Percentiles rank a stretch among this genome's conserved stretches.
Conservation (phyloP, 2,329 filamentous ascomycete species). For the Penicillium verrucosum region DNA sequence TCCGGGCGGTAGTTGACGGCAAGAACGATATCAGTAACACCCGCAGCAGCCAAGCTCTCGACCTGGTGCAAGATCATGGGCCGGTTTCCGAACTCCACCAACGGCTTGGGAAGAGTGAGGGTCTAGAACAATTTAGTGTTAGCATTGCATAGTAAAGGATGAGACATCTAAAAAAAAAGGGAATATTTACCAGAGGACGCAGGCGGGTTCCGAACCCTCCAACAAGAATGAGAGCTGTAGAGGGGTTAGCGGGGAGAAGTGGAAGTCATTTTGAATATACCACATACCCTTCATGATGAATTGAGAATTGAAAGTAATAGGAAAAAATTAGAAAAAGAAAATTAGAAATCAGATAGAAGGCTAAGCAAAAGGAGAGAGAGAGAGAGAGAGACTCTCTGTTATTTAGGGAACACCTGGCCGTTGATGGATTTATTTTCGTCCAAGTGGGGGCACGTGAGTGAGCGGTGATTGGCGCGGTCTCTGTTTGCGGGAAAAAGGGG, state of each 20-base stretch:
- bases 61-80: constrained; percentile 99
- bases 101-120: constrained; percentile 91
- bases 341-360: constrained; percentile 7
- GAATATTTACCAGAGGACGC: constrained; percentile 75
- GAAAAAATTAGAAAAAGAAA: background rate
- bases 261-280: constrained; percentile 6
- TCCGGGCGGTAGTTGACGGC: constrained; percentile 98
- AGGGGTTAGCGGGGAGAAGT: constrained; percentile 7
- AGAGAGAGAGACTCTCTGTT: constrained; percentile 12
- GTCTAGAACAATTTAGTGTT: constrained; percentile 57
- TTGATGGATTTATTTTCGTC: constrained; percentile 29
- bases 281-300: constrained; percentile 46
- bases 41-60: constrained; percentile 85
- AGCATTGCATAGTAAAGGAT: constrained; percentile 8
- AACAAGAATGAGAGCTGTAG: constrained; percentile 90
- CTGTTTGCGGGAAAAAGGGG: constrained; percentile 29
- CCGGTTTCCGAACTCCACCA: constrained; percentile 98
- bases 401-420: constrained; percentile 32
- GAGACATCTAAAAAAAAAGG: background rate
- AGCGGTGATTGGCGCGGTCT: constrained; percentile 22
- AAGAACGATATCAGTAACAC: constrained; percentile 95
- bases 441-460: constrained; percentile 26
- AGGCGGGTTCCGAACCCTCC: constrained; percentile 98
- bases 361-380: constrained; percentile 15
- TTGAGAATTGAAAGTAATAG: constrained; percentile 3